Evolutionary conservation across 2,329 filamentous ascomycete species (phyloP).

Genomic region (Verticillium nonalfalfae): DNA sequence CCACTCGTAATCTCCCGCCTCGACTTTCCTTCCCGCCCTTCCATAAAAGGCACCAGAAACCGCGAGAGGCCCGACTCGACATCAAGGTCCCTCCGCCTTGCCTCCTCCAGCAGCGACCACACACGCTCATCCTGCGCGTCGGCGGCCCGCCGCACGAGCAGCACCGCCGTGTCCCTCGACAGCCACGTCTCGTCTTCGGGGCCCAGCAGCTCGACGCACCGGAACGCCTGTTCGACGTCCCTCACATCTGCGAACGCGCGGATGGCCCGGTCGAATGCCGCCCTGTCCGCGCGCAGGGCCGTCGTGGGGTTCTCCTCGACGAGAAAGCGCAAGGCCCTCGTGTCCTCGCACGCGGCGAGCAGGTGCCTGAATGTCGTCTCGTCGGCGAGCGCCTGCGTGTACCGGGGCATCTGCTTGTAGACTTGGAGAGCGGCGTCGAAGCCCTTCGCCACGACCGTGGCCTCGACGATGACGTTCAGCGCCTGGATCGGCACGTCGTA

Average conservation of each 20-base stretch:
- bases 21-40: not conserved
- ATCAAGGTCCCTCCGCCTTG: constrained; percentile 7
- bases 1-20: not conserved
- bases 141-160: constrained; percentile 6
- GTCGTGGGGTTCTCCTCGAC: constrained; percentile 21
- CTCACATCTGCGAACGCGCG: constrained; percentile 4
- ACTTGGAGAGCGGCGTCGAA: constrained; percentile 23
- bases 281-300: constrained; percentile 8
- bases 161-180: constrained; percentile 4
- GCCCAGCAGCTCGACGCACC: constrained; percentile 6
- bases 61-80: constrained; percentile 9
- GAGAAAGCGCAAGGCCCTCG: constrained; percentile 17
- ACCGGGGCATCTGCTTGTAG: constrained; percentile 19
- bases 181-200: constrained; percentile 3
- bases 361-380: constrained; percentile 21
- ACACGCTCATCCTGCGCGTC: constrained; percentile 9
- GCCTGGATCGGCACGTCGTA: constrained; percentile 27
- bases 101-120: constrained; percentile 10
- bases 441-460: constrained; percentile 18
- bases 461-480: constrained; percentile 27
- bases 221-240: constrained; percentile 8
- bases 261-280: constrained; percentile 4
- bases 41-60: constrained; percentile 3
- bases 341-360: constrained; percentile 19
- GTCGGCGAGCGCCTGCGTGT: constrained; percentile 20